phyloP scores from a whole-genome alignment of 1,284 basidiomycete genomes.

The Papiliotrema laurentii region DNA sequence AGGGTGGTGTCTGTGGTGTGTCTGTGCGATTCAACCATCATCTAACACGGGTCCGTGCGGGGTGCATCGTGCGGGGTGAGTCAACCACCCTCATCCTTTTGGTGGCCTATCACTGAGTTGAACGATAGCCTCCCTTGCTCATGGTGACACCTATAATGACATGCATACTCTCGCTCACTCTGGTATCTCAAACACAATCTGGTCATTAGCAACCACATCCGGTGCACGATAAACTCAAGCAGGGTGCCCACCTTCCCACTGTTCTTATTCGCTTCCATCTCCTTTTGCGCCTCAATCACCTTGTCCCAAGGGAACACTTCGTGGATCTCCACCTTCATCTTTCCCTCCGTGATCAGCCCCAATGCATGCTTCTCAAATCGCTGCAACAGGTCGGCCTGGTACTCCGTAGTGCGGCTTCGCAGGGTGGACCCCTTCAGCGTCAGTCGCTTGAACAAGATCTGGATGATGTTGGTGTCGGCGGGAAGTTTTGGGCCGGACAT shows the following conservation, averaged over 20 bases:
- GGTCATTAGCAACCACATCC: background rate
- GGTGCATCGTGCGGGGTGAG: too few species aligned
- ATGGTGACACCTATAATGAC: too few species aligned
- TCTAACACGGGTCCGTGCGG: too few species aligned
- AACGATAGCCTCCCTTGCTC: too few species aligned
- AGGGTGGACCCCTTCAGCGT: slow-evolving; percentile 85
- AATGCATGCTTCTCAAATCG: slow-evolving; percentile 61
- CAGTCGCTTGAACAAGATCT: slow-evolving; percentile 74
- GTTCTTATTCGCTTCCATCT: slow-evolving; percentile 81
- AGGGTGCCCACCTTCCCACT: slow-evolving; percentile 55
- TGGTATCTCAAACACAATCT: background rate
- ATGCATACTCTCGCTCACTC: too few species aligned
- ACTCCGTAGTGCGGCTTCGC: slow-evolving; percentile 68
- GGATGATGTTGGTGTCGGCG: slow-evolving; percentile 58
- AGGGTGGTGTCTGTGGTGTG: too few species aligned
- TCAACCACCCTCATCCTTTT: too few species aligned
- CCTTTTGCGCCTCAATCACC: slow-evolving; percentile 75
- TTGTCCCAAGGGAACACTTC: slow-evolving; percentile 76
- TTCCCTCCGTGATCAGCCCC: slow-evolving; percentile 59
- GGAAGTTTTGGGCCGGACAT: slow-evolving; percentile 61
- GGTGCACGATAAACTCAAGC: too few species aligned
- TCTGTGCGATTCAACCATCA: too few species aligned
- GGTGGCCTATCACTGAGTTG: too few species aligned
- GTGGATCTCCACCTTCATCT: slow-evolving; percentile 70
- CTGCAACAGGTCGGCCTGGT: slow-evolving; percentile 72